Evolutionary conservation across 495 filamentous ascomycete species (phyloP), one percentile per base, ranked within the genome.

Genomic region (Sphaerosporella brunnea): DNA sequence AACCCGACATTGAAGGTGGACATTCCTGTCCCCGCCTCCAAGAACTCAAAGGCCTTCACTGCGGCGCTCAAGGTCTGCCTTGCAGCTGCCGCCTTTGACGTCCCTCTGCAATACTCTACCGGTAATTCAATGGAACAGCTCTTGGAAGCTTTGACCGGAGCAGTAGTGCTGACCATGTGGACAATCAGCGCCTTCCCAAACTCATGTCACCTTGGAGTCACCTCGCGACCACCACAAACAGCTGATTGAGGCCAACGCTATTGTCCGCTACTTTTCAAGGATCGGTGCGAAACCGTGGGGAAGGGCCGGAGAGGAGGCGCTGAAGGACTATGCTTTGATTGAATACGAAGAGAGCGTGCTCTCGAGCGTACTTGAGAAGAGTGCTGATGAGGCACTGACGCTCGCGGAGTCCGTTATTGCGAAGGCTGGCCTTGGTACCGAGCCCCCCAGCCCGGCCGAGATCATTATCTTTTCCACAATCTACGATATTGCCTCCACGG

Each of bases 221-320:
- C 55, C 50, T 10, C 53, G 47, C 11, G 59, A 62, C 15, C n/a
- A n/a, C n/a, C 54, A 59, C 24, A 62, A 62, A 30, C 23, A 16
- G 21, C 36, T 62, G 21, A 57, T 62, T 15, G 59, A 62, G 24
- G 52, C 47, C 45, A 62, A 62, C 47, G 47, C 59, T 23, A 62
- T 62, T 45, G 59, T 62, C 9, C 60, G 59, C 42, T 62, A 60
- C 38, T 52, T 59, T 47, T 45, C 56, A 11, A 34, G 41, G 18
- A 28, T 49, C 15, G 51, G 58, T 40, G 49, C 49, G 41, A 53
- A 45, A 10, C 56, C 53, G 19, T 60, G 56, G 58, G 30, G 20
- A 9, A 59, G 52, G 41, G 40, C 51, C 11, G 48, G 41, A 1
- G 41, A 55, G 38, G 46, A 35, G 7, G 38, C 47, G 18, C 25